Percentiles rank a stretch among this genome's conserved stretches.
These are phyloP conservation scores for Tricholoma saponaceum DNA, from an alignment of 768 basidiomycete species.

Conservation along the genomic window DNA sequence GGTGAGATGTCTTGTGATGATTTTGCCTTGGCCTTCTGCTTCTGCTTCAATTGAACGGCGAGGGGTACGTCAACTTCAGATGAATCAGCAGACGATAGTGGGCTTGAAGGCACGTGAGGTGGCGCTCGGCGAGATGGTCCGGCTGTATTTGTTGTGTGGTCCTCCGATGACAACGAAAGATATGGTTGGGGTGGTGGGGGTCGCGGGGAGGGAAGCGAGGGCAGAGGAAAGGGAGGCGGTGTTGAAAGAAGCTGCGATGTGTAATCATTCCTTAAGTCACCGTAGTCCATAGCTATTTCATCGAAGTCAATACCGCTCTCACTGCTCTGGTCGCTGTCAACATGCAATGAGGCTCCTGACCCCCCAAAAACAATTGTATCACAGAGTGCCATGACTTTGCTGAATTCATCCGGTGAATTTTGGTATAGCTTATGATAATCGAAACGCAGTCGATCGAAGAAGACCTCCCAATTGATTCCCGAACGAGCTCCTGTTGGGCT, in stretches of 20 bases:
- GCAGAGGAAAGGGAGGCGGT: neutral
- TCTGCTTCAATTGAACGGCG: neutral
- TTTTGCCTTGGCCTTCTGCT: neutral
- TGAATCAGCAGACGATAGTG: too few species aligned
- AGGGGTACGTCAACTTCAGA: neutral
- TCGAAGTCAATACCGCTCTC: neutral
- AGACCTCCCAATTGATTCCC: neutral
- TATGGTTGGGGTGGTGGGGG: neutral
- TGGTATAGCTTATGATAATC: neutral
- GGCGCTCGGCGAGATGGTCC: too few species aligned
- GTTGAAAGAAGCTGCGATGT: neutral
- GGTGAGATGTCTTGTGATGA: neutral
- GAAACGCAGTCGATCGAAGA: neutral
- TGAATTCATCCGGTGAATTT: neutral
- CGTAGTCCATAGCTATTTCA: neutral
- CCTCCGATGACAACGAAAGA: too few species aligned
- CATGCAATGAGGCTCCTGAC: neutral
- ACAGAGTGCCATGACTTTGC: neutral
- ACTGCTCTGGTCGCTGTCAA: neutral
- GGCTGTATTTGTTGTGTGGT: too few species aligned
- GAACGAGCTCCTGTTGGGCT: neutral
- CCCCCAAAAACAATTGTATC: neutral
- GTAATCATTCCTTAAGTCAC: neutral
- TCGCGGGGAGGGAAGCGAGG: neutral
- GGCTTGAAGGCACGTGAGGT: too few species aligned